A percentile compares a stretch with the other conserved stretches of the same genome.
These are phyloP conservation scores for Hemileccinum rubropunctum DNA, from an alignment of 768 basidiomycete species.

Conservation along the genomic window DNA sequence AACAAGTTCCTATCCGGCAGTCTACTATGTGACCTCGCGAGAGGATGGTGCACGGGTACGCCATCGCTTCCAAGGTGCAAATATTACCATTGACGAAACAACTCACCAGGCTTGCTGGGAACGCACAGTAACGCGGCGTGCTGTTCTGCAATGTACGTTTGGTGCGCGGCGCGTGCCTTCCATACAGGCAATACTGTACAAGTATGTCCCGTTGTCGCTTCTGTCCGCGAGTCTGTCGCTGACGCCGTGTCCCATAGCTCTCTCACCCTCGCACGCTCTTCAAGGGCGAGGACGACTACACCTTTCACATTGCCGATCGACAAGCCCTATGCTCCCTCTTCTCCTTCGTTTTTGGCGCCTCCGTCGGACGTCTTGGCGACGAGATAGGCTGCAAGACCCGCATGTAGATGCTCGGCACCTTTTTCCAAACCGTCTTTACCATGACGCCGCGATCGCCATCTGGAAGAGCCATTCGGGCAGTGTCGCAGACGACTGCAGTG, in stretches of 20 bases:
- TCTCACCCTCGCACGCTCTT: slow-evolving; percentile 84
- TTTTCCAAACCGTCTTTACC: slow-evolving; percentile 73
- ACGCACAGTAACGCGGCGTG: slow-evolving; percentile 83
- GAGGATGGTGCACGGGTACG: slow-evolving; percentile 90
- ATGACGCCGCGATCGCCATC: slow-evolving; percentile 67
- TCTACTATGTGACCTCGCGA: slow-evolving; percentile 87
- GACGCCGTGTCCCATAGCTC: too few relatives aligned
- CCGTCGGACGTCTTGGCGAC: slow-evolving; percentile 82
- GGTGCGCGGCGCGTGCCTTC: slow-evolving; percentile 87
- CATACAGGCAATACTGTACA: slow-evolving; percentile 78
- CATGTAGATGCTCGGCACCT: slow-evolving; percentile 69
- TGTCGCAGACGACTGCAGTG: slow-evolving; percentile 50
- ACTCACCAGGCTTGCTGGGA: slow-evolving; percentile 92
- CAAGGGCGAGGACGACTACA: slow-evolving; percentile 45
- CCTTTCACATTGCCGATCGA: slow-evolving; percentile 79
- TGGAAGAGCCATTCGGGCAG: slow-evolving; percentile 65
- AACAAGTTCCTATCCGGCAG: slow-evolving; percentile 81
- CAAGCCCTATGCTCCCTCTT: slow-evolving; percentile 79
- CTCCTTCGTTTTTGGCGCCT: slow-evolving; percentile 75
- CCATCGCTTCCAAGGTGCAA: slow-evolving; percentile 87
- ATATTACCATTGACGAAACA: slow-evolving; percentile 90
- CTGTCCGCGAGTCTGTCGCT: too few relatives aligned
- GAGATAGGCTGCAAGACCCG: slow-evolving; percentile 70
- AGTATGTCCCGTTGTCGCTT: slow-evolving; percentile 38
- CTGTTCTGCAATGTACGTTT: slow-evolving; percentile 78